Evolutionary conservation across 2,329 filamentous ascomycete species (phyloP).

Genomic region (Thielaviopsis euricoi): DNA sequence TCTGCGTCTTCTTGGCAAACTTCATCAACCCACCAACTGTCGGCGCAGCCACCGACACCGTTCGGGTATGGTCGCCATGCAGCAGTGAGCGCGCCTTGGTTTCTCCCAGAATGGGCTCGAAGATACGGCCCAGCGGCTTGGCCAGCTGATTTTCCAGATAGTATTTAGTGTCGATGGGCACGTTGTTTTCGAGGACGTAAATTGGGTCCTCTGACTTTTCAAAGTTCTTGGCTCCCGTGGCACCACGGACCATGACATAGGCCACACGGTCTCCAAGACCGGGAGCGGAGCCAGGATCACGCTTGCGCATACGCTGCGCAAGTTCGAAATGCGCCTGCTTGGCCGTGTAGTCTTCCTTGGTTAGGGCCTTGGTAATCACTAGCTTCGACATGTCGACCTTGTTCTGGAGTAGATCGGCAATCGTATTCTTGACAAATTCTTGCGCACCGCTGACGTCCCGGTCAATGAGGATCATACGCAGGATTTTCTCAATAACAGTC

Average conservation of each 20-base stretch:
- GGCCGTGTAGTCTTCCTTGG: constrained; percentile 65
- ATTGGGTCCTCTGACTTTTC: constrained; percentile 96
- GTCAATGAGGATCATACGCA: constrained; percentile 91
- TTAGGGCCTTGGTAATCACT: constrained; percentile 93
- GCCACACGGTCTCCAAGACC: constrained; percentile 88
- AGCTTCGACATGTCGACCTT: constrained; percentile 98
- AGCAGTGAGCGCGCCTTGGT: constrained; percentile 76
- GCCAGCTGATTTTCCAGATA: constrained; percentile 97
- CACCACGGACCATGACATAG: constrained; percentile 92
- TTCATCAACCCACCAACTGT: constrained; percentile 93
- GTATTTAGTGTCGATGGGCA: constrained; percentile 96
- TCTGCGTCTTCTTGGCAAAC: constrained; percentile 93
- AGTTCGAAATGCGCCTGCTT: constrained; percentile 96
- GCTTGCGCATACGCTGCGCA: constrained; percentile 90
- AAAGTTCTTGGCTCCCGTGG: constrained; percentile 81
- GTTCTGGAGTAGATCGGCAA: constrained; percentile 89
- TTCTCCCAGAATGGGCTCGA: constrained; percentile 92
- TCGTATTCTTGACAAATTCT: constrained; percentile 94
- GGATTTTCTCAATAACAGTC: constrained; percentile 90
- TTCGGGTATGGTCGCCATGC: constrained; percentile 85
- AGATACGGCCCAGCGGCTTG: constrained; percentile 86
- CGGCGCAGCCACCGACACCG: constrained; percentile 81
- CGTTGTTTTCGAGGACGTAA: constrained; percentile 90
- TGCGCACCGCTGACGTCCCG: constrained; percentile 79
- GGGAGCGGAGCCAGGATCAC: constrained; percentile 85